A percentile compares a stretch with the other conserved stretches of the same genome.
These are phyloP conservation scores for Guadua angustifolia DNA, from an alignment of 176 grass and related monocot genomes.

Conservation along the genomic window DNA sequence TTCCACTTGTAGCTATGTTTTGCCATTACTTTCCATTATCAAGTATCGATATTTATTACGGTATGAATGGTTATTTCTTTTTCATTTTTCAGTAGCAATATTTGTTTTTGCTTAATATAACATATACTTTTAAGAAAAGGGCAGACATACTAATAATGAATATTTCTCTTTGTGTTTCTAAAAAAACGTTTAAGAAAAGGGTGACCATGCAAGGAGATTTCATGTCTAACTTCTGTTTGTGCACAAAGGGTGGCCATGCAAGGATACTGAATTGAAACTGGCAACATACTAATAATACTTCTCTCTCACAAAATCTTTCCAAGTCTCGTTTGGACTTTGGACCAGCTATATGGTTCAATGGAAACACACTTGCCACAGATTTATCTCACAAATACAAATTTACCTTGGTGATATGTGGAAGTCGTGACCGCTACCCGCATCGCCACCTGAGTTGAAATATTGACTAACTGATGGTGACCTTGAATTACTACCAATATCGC, in stretches of 20 bases:
- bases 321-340: slow-evolving; percentile 11
- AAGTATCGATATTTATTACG: slow-evolving; percentile 15
- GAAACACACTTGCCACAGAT: no score
- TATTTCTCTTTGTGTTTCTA: no score
- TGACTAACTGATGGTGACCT: no score
- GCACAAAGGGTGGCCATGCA: neutral
- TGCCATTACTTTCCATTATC: no score
- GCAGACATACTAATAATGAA: no score
- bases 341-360: neutral
- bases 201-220: neutral
- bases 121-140: neutral
- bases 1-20: slow-evolving; percentile 41
- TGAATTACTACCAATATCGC: no score
- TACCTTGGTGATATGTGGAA: no score
- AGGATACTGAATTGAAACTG: slow-evolving; percentile 1
- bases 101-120: neutral
- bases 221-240: neutral
- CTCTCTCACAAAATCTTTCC: neutral
- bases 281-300: slow-evolving; percentile 25
- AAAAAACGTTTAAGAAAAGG: neutral
- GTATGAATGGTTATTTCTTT: slow-evolving; percentile 22
- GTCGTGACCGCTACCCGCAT: no score
- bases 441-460: no score
- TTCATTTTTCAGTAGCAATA: slow-evolving; percentile 5
- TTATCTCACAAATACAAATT: no score